Percentiles rank a stretch among this genome's conserved stretches.
Evolutionary conservation across 345 rosid species (phyloP).

Genomic region (Erucastrum elatum): DNA sequence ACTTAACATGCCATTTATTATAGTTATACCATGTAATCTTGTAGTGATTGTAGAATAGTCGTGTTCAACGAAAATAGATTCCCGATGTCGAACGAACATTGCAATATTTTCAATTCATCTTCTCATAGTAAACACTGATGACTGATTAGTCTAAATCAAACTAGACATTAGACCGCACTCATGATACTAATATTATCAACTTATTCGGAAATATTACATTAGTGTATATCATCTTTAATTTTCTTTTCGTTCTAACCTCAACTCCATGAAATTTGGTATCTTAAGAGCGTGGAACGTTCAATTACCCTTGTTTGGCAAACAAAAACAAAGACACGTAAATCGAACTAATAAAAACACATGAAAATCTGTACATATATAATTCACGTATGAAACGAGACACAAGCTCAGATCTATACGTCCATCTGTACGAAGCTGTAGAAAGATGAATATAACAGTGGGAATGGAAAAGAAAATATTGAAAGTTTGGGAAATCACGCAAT

Average conservation of each 20-base stretch:
- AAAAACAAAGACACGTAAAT: background rate
- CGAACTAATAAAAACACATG: background rate
- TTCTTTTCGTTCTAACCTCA: background rate
- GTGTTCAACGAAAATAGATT: background rate
- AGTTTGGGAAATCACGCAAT: slow-evolving; percentile 30
- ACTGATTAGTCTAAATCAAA: background rate
- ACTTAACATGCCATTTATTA: background rate
- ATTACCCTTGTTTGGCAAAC: background rate
- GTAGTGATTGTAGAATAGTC: background rate
- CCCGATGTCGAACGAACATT: background rate
- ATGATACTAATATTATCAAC: background rate
- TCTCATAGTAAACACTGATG: too few relatives aligned
- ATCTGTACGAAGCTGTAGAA: background rate
- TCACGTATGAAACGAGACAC: background rate
- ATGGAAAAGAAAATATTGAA: slow-evolving; percentile 2
- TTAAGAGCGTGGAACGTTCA: background rate
- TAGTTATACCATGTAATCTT: background rate
- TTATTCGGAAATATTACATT: background rate
- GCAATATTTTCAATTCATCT: background rate
- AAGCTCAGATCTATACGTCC: background rate
- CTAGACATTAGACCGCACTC: background rate
- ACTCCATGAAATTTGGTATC: slow-evolving; percentile 1
- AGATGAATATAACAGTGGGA: slow-evolving; percentile 16
- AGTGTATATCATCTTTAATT: background rate
- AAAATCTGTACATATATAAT: background rate